These are phyloP conservation scores for Salix viminalis DNA, from an alignment of 345 rosid species.

Conservation along the genomic window DNA sequence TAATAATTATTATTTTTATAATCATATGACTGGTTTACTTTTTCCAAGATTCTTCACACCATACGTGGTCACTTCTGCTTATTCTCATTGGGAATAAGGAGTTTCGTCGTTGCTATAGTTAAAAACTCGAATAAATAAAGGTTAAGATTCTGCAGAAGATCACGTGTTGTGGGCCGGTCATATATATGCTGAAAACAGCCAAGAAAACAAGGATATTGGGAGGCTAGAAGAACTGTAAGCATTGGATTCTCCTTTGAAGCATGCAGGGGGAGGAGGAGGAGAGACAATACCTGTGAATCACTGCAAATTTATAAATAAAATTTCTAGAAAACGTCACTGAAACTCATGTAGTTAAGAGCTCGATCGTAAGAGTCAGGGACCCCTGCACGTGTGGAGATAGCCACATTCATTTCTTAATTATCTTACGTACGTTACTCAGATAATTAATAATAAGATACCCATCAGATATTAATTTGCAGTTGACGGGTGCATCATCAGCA, in stretches of 20 bases:
- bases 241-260: slow-evolving; percentile 35
- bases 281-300: not conserved
- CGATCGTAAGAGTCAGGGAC: not conserved
- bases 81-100: not conserved
- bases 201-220: not conserved
- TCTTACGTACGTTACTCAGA: not conserved
- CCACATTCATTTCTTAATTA: slow-evolving; percentile 15
- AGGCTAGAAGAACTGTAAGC: slow-evolving; percentile 5
- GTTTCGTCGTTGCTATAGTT: not conserved
- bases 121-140: not conserved
- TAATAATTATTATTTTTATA: no score
- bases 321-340: not conserved
- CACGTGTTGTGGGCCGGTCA: slow-evolving; percentile 8
- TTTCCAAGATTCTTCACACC: not conserved
- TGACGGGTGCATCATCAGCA: not conserved
- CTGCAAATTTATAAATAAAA: not conserved
- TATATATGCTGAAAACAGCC: not conserved
- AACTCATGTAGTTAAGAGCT: not conserved
- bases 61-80: not conserved
- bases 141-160: not conserved
- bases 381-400: slow-evolving; percentile 15
- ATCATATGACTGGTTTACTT: not conserved
- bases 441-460: not conserved
- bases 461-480: not conserved
- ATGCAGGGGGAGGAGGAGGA: not conserved